Evolutionary conservation across 2,329 filamentous ascomycete species (phyloP).

Genomic region (Colletotrichum liriopes): DNA sequence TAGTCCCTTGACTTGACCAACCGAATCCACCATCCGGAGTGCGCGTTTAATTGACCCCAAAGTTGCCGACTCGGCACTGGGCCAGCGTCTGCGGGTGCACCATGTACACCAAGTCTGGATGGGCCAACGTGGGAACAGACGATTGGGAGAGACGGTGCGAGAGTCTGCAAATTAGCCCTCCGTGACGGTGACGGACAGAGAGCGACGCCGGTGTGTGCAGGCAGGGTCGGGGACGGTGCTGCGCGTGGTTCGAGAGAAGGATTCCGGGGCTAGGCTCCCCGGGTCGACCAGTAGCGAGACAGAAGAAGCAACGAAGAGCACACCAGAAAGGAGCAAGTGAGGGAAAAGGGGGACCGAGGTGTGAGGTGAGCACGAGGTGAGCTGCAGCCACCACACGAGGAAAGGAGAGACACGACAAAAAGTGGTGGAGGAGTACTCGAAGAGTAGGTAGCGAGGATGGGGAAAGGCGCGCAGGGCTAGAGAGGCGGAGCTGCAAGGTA

Average conservation of each 20-base stretch:
- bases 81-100: not conserved
- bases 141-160: slow-evolving; percentile 23
- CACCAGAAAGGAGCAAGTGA: not conserved
- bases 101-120: not conserved
- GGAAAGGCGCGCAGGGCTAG: slow-evolving; percentile 10
- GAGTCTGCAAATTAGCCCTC: not conserved
- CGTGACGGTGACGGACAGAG: not conserved
- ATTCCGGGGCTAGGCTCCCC: slow-evolving; percentile 15
- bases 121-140: not conserved
- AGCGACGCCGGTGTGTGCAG: not conserved
- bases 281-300: slow-evolving; percentile 11
- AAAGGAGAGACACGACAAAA: slow-evolving; percentile 2
- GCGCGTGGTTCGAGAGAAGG: slow-evolving; percentile 11
- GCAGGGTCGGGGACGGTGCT: not conserved
- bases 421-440: not conserved
- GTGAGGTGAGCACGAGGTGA: slow-evolving; percentile 23
- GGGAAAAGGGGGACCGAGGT: not conserved
- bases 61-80: slow-evolving; percentile 19
- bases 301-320: slow-evolving; percentile 30
- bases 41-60: slow-evolving; percentile 24
- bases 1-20: slow-evolving; percentile 37
- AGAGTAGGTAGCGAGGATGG: not conserved
- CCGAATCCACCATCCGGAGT: slow-evolving; percentile 31
- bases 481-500: slow-evolving; percentile 41
- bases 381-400: slow-evolving; percentile 6